Base-by-base conservation (phyloP, 179 eudicot genomes). In the Pouteria campechiana region DNA sequence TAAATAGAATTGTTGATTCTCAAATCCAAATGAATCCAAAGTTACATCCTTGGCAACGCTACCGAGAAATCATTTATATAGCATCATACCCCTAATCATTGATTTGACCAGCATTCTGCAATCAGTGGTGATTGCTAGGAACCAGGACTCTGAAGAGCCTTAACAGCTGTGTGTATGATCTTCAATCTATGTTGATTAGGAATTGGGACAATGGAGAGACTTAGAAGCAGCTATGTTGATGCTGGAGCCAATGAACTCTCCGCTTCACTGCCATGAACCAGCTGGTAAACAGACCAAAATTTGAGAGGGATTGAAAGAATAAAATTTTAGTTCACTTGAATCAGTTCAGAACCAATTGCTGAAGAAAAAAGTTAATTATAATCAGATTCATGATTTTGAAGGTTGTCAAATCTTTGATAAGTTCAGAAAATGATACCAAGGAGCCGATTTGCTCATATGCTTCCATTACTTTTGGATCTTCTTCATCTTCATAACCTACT, bases 401-500 rank as follows among this genome's bases (percentile, higher is more conserved):
- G 19, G 16, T 8, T 13, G 15, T 3, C 21, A 15, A 28, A 9
- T 52, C 24, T 7, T 3, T 2, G 24, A 14, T 7, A 3, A 8
- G 4, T 30, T 16, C 6, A 25, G 41, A 15, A 4, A 12, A 11
- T 2, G 9, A 35, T 90, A 86, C 98, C 90, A 90, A 48, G 32
- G 96, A 58, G 48, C 96, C 96, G 30, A 83, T 79, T 74, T 78
- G 77, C 54, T 90, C 96, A 18, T 52, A 90, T 43, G 98, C 98
- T 67, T 73, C 98, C 94, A 86, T 90, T 23, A 79, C 98, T 60
- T 82, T 73, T 14, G 96, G 82, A 52, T 86, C 65, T 68, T 76
- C 90, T 60, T 86, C 98, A n/a, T 77, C 84, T 67, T 73, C 96
- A 14, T 86, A 90, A n/a, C 98, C 98, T n/a, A 90, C 24, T 68